A percentile compares a stretch with the other conserved stretches of the same genome.
Conservation (phyloP, 2,329 filamentous ascomycete species). For the Scedosporium aurantiacum region DNA sequence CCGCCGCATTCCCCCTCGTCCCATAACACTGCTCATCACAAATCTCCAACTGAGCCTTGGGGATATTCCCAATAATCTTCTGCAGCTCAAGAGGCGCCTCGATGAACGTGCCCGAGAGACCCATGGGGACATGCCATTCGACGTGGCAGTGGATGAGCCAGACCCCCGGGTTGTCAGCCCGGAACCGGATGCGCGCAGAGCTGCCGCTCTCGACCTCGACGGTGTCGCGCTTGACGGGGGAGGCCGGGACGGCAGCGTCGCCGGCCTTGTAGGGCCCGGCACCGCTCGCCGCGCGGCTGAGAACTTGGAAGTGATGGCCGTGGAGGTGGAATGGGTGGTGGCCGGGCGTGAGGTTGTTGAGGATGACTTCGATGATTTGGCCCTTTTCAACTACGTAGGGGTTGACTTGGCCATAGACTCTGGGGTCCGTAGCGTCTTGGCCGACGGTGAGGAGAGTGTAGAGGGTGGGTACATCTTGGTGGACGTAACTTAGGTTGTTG, state of each 20-base stretch:
- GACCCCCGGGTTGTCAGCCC: constrained; percentile 32
- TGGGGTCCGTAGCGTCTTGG: constrained; percentile 25
- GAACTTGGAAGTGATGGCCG: constrained; percentile 23
- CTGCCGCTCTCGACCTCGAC: constrained; percentile 34
- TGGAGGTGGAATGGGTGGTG: constrained; percentile 19
- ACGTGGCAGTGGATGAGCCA: constrained; percentile 43
- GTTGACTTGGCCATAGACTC: constrained; percentile 30
- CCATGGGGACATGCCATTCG: constrained; percentile 42
- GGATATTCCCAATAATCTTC: constrained; percentile 30
- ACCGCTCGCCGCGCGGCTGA: constrained; percentile 17
- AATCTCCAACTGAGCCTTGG: constrained; percentile 28
- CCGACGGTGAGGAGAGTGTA: constrained; percentile 55
- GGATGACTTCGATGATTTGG: constrained; percentile 31
- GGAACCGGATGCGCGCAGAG: constrained; percentile 33
- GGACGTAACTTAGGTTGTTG: constrained; percentile 56
- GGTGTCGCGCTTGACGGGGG: constrained; percentile 38
- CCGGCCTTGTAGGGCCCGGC: constrained; percentile 22
- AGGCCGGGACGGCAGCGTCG: constrained; percentile 18
- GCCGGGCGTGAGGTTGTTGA: constrained; percentile 37
- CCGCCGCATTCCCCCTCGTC: constrained; percentile 46
- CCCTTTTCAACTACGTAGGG: constrained; percentile 26
- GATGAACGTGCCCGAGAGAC: constrained; percentile 30
- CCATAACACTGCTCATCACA: constrained; percentile 26
- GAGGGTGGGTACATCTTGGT: constrained; percentile 56
- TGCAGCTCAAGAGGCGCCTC: constrained; percentile 33